Percentiles rank a stretch among this genome's conserved stretches.
These are phyloP conservation scores for Scheffersomyces coipomensis DNA, from an alignment of 805 yeast species.

Conservation along the genomic window DNA sequence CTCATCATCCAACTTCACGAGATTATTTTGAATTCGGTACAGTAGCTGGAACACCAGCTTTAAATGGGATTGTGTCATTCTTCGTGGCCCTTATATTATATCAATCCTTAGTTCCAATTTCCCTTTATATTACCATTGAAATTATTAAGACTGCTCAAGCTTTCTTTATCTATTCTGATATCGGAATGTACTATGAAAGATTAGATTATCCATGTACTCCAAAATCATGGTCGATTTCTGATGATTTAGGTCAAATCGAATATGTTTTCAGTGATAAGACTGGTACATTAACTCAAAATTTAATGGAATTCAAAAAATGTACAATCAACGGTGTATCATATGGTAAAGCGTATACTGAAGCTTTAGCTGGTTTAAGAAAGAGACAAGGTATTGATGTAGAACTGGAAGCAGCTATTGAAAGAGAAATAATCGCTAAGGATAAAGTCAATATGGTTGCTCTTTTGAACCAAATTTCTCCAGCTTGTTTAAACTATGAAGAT, in stretches of 20 bases:
- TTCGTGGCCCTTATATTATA: conserved; percentile 76
- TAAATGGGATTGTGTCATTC: conserved; percentile 68
- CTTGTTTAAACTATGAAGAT: conserved; percentile 44
- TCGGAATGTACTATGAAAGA: conserved; percentile 62
- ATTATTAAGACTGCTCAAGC: conserved; percentile 83
- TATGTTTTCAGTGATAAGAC: conserved; percentile 84
- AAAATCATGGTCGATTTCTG: conserved; percentile 81
- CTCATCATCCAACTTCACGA: conserved; percentile 47
- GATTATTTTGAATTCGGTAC: conserved; percentile 69
- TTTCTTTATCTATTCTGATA: conserved; percentile 74
- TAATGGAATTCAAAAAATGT: conserved; percentile 83
- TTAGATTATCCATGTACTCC: conserved; percentile 83
- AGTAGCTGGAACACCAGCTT: conserved; percentile 61
- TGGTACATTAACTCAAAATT: conserved; percentile 79
- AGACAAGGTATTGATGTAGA: conserved; percentile 77
- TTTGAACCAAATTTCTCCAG: conserved; percentile 13
- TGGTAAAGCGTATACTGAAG: conserved; percentile 83
- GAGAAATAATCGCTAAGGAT: conserved; percentile 55
- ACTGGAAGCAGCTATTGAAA: conserved; percentile 53
- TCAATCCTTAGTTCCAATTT: conserved; percentile 80
- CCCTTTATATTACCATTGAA: conserved; percentile 78
- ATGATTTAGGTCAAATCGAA: conserved; percentile 84
- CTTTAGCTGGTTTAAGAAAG: conserved; percentile 73
- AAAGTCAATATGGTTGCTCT: conserved; percentile 53
- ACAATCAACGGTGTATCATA: conserved; percentile 71